Base-by-base conservation (phyloP, 192 early-diverging fungal genomes). In the Coemansia javaensis region DNA sequence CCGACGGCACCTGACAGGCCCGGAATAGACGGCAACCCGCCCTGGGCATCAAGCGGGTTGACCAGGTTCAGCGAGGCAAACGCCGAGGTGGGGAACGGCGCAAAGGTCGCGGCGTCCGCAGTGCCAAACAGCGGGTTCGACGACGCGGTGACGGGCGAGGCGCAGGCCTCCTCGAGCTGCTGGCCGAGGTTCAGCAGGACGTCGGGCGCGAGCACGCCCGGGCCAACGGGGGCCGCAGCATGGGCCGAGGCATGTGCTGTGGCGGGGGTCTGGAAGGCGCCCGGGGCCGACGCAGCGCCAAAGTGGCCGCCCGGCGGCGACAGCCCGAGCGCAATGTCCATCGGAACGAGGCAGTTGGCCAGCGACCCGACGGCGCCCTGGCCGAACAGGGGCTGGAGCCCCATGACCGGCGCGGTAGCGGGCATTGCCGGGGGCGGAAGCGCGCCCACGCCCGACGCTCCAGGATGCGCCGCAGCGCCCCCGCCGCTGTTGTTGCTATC, bases 291-390 rank as follows among this genome's bases (percentile, higher is more conserved):
- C 15, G 50, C n/a, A n/a, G n/a, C 16, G 18, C 16, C 37, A 24
- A 57, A n/a, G 30, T 49, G 46, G 4, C 37, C 50, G 10, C 40
- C 32, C 31, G 61, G 30, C 3, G 53, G 36, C 9, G 70, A 55
- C 21, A 74, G 51, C 1, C 70, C 70, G 25, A 74, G 53, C 2
- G 70, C 70, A 51, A 74, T 18, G 24, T 74, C 70, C 70, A 74
- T 74, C 3, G 70, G 63, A 44, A 74, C 47, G 6, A 66, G 44
- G n/a, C n/a, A n/a, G 35, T 48, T 56, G 40, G 27, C 53, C 24
- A 53, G 42, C 3, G 53, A 33, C 20, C 44, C 40, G 4, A 56
- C 9, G 30, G 32, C 21, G 22, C 31, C 40, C 27, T 18, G n/a
- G n/a, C n/a, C n/a, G n/a, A n/a, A n/a, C n/a, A n/a, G n/a, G n/a